phyloP scores from a whole-genome alignment of 2,329 filamentous ascomycete genomes.

The Knoxdaviesia proteae region DNA sequence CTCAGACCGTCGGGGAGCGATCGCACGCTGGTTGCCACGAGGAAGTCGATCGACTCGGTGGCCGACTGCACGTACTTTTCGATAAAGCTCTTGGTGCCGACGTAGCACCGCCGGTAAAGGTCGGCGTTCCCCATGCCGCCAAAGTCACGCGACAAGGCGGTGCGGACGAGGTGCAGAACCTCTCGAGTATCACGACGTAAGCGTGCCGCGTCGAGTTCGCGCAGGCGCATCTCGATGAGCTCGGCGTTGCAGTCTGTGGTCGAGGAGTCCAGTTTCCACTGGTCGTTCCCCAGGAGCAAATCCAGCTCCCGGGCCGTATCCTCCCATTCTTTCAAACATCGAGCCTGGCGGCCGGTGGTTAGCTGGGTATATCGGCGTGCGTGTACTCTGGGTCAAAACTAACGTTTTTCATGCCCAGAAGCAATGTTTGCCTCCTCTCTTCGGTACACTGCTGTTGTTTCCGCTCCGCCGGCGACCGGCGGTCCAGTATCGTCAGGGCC shows the following conservation, averaged over 20 bases:
- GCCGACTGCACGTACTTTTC: conserved; percentile 73
- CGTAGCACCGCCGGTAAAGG: conserved; percentile 66
- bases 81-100: conserved; percentile 72
- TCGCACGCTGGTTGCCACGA: conserved; percentile 40
- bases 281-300: conserved; percentile 54
- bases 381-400: too few species aligned
- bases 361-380: too few species aligned
- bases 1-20: conserved; percentile 32
- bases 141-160: conserved; percentile 57
- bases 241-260: conserved; percentile 47
- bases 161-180: conserved; percentile 68
- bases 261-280: conserved; percentile 50
- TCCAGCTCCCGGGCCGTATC: conserved; percentile 59
- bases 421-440: too few species aligned
- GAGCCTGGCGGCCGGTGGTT: too few species aligned
- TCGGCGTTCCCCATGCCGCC: conserved; percentile 70
- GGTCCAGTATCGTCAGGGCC: too few species aligned
- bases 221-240: conserved; percentile 48
- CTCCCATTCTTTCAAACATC: conserved; percentile 40
- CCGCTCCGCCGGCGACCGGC: too few species aligned
- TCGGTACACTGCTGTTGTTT: too few species aligned
- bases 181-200: conserved; percentile 47
- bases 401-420: too few species aligned
- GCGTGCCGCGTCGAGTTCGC: conserved; percentile 55
- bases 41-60: conserved; percentile 47